These are phyloP conservation scores for Nicotiana tabacum DNA, from an alignment of 257 asterid genomes.

Conservation along the genomic window DNA sequence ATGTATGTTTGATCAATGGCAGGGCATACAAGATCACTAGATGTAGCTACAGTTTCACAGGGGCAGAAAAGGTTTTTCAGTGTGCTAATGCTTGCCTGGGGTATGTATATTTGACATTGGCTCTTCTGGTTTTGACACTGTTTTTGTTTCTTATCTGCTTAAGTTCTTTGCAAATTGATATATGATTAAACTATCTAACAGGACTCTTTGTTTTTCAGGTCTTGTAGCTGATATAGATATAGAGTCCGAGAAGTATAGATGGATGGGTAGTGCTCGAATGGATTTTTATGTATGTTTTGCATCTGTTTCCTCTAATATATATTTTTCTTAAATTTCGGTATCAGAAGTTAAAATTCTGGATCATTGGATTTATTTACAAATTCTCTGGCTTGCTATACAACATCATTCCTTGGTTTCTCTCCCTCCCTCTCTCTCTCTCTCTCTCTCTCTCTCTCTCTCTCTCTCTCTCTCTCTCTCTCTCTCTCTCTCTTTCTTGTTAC, in stretches of 20 bases:
- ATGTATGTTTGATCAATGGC: conserved; percentile 25
- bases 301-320: background rate
- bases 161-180: background rate
- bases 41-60: conserved; percentile 75
- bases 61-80: conserved; percentile 64
- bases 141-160: background rate
- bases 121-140: conserved; percentile 5
- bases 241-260: conserved; percentile 94
- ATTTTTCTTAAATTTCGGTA: background rate
- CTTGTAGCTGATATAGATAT: conserved; percentile 95
- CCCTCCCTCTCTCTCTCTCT: background rate
- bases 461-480: background rate
- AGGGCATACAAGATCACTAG: conserved; percentile 81
- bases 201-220: conserved; percentile 39
- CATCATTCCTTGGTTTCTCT: background rate
- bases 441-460: background rate
- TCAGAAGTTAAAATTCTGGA: background rate
- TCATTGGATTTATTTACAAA: background rate
- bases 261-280: conserved; percentile 98
- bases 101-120: conserved; percentile 31
- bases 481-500: background rate
- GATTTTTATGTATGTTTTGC: conserved; percentile 78
- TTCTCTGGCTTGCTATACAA: background rate
- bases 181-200: background rate
- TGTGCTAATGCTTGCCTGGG: conserved; percentile 96